Evolutionary conservation across 768 basidiomycete species (phyloP), one percentile per base, ranked within the genome.

Genomic region (Aureoboletus auriporus): DNA sequence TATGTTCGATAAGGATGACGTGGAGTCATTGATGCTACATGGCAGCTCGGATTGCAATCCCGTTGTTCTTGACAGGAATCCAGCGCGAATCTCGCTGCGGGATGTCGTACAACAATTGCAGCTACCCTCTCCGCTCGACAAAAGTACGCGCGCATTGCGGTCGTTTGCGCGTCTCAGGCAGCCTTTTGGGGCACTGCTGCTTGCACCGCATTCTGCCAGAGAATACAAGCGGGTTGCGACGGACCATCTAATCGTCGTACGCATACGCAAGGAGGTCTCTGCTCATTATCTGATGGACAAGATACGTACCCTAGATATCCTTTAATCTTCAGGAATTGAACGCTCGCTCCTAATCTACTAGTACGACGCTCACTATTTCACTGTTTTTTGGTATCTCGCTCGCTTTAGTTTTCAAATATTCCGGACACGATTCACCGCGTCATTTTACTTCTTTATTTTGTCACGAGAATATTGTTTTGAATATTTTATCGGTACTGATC

Each of bases 161-260:
- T 5, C 52, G 33, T 48, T 59, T 11, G 53, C 36, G 8, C 57
- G 57, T 10, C 46, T 56, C 23, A 37, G 26, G 35, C 55, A 57
- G 10, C 55, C 55, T 13, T 56, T 56, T 34, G 50, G 57, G 4
- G 57, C 57, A 4, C 33, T 58, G 12, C 20, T 58, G 1, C 52
- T 57, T 5, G 57, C 49, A 5, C 50, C 42, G 5, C 46, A 37
- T 11, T 46, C 56, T 5, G 10, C 38, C 5, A 16, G 42, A 9
- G 57, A 59, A 16, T 58, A 58, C 33, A 56, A 31, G 17, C 57
- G 57, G n/a, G 44, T 58, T 10, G 53, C 57, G 14, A 55, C 52
- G 8, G 57, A 58, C 29, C 39, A 52, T 16, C 49, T 39, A 39
- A 55, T 58, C 44, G 27, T 49, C 27, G 57, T 58, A 7, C 38